Base-by-base conservation (phyloP, 2,329 filamentous ascomycete species). In the Sporothrix schenckii region DNA sequence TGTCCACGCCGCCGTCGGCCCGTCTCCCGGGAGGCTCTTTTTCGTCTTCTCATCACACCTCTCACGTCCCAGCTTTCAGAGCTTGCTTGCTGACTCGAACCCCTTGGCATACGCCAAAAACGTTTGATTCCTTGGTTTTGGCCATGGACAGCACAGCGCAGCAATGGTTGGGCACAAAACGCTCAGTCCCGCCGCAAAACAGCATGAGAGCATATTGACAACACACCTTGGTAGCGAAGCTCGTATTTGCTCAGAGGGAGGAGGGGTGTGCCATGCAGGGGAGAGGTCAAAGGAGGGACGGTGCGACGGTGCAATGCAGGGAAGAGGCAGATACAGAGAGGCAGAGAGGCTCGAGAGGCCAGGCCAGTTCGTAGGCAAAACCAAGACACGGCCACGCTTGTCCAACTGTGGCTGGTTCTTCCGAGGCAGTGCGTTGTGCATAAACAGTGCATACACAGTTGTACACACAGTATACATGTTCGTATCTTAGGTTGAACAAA, bases 351-450 rank as follows among this genome's bases (percentile, higher is more conserved):
- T 4, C 5, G 7, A 30, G 21, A 49, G 41, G 6, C 41, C 30
- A 24, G 24, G 1, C 1, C 24, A 24, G 24, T 24, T 1, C 2
- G 24, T 24, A 24, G 1, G 24, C 24, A 24, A 65, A 65, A 65
- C 3, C 61, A 65, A 65, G 61, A 44, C 61, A 65, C 44, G 61
- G 61, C 61, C 61, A 50, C 61, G 61, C 61, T 41, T 34, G 30
- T 34, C 61, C 61, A 65, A 65, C 61, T 50, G 61, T 65, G 61
- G 44, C 44, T 65, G 60, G 24, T 49, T 24, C 44, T 49, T 49
- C 41, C 60, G 60, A 65, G 58, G 44, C n/a, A 39, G 54, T 10
- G 19, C 39, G 1, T 9, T n/a, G 24, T 30, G 61, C 16, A 24
- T 30, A 24, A 4, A 65, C 61, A 65, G 61, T 65, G 50, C 34